phyloP scores from a whole-genome alignment of 768 basidiomycete genomes.

The Leccinum barrowsii region DNA sequence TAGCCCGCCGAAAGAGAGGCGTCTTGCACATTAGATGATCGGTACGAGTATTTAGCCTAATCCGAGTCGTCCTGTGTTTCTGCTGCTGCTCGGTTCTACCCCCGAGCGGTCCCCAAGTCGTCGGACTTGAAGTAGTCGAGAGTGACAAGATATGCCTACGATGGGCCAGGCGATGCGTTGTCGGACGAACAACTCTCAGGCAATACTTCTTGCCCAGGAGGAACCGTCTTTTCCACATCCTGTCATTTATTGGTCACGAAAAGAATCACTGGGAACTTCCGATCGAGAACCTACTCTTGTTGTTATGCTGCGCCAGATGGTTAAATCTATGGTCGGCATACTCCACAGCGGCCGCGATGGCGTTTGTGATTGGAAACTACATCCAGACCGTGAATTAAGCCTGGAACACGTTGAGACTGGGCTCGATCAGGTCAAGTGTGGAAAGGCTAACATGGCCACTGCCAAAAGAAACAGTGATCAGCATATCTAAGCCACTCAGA shows the following conservation, averaged over 20 bases:
- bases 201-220: neutral
- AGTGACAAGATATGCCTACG: neutral
- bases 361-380: neutral
- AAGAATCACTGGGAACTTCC: neutral
- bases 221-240: neutral
- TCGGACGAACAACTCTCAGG: neutral
- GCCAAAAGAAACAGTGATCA: neutral
- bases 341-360: constrained; percentile 5
- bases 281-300: constrained; percentile 1
- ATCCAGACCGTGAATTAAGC: constrained; percentile 13
- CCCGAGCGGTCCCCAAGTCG: neutral
- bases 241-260: constrained; percentile 6
- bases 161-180: neutral
- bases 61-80: neutral
- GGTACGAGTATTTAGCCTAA: neutral
- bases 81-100: neutral
- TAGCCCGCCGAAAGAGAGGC: neutral
- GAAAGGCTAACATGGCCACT: constrained; percentile 16
- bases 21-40: neutral
- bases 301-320: constrained; percentile 1
- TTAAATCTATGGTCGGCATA: constrained; percentile 7
- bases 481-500: neutral
- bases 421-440: neutral
- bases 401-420: neutral
- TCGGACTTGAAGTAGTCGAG: neutral